These are phyloP conservation scores for Aphanomyces cochlioides DNA, from an alignment of 352 stramenopile species.

Conservation along the genomic window DNA sequence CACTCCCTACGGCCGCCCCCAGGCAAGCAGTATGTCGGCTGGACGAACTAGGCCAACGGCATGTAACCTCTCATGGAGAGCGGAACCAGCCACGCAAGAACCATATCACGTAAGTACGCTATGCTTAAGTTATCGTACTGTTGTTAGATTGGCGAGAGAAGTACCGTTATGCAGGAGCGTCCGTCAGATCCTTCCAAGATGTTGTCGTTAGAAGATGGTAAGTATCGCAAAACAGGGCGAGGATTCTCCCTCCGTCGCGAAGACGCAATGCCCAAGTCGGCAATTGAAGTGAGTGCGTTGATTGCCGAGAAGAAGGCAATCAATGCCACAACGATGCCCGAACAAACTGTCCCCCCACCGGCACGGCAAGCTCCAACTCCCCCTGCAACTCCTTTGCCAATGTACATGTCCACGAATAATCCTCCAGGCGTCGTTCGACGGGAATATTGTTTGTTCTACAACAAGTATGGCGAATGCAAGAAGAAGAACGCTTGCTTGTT, in stretches of 20 bases:
- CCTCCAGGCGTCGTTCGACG: constrained; percentile 37
- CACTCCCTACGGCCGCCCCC: neutral
- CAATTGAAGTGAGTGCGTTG: constrained; percentile 15
- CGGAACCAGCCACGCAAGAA: neutral
- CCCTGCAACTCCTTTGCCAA: constrained; percentile 38
- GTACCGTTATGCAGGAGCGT: constrained; percentile 30
- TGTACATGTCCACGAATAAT: constrained; percentile 35
- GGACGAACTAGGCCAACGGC: neutral
- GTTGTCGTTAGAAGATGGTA: constrained; percentile 56
- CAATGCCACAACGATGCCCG: neutral
- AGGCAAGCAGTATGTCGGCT: neutral
- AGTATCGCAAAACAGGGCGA: constrained; percentile 69
- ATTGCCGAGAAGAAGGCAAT: constrained; percentile 4
- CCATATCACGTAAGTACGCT: too few relatives aligned
- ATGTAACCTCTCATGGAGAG: constrained; percentile 26
- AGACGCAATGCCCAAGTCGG: constrained; percentile 40
- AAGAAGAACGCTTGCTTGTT: constrained; percentile 75
- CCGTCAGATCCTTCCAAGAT: constrained; percentile 42
- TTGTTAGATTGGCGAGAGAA: too few relatives aligned
- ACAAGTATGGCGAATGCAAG: constrained; percentile 78
- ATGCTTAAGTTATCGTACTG: too few relatives aligned
- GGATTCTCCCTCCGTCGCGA: constrained; percentile 68
- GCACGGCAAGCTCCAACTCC: constrained; percentile 37
- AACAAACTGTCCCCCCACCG: neutral
- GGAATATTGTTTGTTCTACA: constrained; percentile 80